Percentiles rank a stretch among this genome's conserved stretches.
Conservation (phyloP, 23 red algal species). For the Gracilaria gracilis region DNA sequence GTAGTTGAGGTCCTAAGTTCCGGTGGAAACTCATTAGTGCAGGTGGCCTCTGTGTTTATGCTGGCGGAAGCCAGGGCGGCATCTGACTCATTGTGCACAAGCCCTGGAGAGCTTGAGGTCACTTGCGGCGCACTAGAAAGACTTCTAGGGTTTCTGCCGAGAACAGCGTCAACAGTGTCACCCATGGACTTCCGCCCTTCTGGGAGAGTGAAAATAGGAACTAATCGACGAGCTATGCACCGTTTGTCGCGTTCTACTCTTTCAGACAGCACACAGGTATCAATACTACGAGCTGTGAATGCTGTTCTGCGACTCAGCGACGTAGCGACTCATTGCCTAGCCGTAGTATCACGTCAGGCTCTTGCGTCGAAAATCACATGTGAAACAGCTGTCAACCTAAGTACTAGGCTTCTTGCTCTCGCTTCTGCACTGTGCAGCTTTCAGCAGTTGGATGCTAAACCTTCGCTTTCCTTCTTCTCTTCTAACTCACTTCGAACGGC, state of each 20-base stretch:
- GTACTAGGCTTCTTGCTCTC: constrained; percentile 55
- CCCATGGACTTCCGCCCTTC: constrained; percentile 29
- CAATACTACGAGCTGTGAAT: constrained; percentile 67
- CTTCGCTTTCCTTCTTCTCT: constrained; percentile 62
- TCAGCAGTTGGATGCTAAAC: constrained; percentile 47
- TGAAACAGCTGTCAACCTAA: constrained; percentile 65
- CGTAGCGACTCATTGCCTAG: constrained; percentile 67
- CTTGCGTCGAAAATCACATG: constrained; percentile 38
- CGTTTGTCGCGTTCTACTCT: constrained; percentile 36
- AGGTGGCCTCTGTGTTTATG: constrained; percentile 76
- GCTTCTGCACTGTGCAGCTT: constrained; percentile 48
- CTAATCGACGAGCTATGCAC: constrained; percentile 33
- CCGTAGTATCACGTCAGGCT: constrained; percentile 66
- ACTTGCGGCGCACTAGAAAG: constrained; percentile 54
- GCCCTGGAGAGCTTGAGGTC: constrained; percentile 59
- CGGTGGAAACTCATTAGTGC: constrained; percentile 39
- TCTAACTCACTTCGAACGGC: constrained; percentile 73
- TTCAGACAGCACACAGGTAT: constrained; percentile 30
- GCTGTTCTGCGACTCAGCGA: constrained; percentile 67
- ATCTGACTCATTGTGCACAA: constrained; percentile 59
- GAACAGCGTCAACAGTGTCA: constrained; percentile 18
- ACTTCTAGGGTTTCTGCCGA: constrained; percentile 43
- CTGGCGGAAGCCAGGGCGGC: constrained; percentile 64
- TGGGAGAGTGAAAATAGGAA: constrained; percentile 38
- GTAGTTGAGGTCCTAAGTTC: constrained; percentile 52